Evolutionary conservation across 169 alveolate genomes (phyloP).

Genomic region (Plasmodium sp.): DNA sequence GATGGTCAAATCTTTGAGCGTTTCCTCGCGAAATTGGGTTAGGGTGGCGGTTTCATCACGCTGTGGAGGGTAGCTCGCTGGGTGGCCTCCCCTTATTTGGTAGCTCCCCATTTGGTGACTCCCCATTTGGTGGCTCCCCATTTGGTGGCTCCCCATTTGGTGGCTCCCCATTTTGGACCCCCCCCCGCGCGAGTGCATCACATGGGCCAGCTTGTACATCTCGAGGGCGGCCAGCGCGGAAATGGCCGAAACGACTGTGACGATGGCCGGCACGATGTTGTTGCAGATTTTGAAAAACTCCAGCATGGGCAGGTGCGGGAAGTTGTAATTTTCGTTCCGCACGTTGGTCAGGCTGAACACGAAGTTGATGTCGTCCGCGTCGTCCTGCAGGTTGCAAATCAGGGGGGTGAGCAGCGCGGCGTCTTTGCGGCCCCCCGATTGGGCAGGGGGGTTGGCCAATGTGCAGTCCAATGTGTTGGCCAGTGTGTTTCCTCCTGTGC

Average conservation of each 20-base stretch:
- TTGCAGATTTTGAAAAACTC: constrained; percentile 49
- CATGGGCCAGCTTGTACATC: constrained; percentile 32
- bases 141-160: background rate
- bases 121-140: background rate
- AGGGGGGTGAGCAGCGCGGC: constrained; percentile 17
- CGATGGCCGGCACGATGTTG: constrained; percentile 46
- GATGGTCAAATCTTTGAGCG: background rate
- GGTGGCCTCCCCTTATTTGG: background rate
- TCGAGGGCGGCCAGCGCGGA: constrained; percentile 40
- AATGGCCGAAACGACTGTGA: constrained; percentile 52
- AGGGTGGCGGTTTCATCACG: background rate
- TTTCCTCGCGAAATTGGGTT: background rate
- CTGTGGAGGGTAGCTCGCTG: background rate
- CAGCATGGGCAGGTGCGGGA: constrained; percentile 5
- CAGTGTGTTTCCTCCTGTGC: too few species aligned
- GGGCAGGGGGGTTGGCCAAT: background rate
- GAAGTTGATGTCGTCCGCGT: constrained; percentile 32
- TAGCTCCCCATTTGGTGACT: background rate
- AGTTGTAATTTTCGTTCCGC: constrained; percentile 31
- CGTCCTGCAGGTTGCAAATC: constrained; percentile 15
- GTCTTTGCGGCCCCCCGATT: background rate
- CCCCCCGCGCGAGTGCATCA: background rate
- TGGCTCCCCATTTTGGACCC: background rate
- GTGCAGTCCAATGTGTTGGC: too few species aligned
- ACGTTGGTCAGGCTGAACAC: constrained; percentile 47